These are phyloP conservation scores for Grammothele lineata DNA, from an alignment of 768 basidiomycete species.

Conservation along the genomic window DNA sequence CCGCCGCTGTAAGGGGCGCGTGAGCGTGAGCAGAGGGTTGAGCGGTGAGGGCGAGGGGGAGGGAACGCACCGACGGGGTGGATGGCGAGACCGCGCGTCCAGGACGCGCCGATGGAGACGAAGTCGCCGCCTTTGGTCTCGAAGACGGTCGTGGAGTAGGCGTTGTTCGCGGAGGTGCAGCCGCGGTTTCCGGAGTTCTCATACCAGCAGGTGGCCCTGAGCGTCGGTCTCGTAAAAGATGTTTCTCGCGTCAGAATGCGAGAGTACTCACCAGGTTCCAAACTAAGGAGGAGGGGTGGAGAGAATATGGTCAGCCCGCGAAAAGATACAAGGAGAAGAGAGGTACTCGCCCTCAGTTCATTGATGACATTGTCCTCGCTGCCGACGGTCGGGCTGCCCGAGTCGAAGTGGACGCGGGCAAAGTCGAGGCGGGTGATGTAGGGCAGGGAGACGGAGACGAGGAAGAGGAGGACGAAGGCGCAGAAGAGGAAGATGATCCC, in stretches of 20 bases:
- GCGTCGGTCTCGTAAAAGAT: no score
- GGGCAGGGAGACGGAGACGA: conserved; percentile 71
- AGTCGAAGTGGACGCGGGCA: conserved; percentile 49
- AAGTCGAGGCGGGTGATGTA: conserved; percentile 65
- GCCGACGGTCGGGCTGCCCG: conserved; percentile 24
- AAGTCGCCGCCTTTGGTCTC: conserved; percentile 29
- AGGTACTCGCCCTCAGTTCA: conserved; percentile 57
- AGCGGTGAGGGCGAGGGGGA: background rate
- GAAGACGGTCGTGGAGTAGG: conserved; percentile 45
- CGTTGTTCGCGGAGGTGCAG: conserved; percentile 50
- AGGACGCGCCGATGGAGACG: conserved; percentile 46
- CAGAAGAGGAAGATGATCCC: conserved; percentile 51
- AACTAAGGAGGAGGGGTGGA: conserved; percentile 37
- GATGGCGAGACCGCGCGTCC: conserved; percentile 72
- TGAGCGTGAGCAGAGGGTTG: background rate
- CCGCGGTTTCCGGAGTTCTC: conserved; percentile 42
- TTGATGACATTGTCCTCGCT: conserved; percentile 26
- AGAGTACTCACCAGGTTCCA: conserved; percentile 58
- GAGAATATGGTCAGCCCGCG: conserved; percentile 6
- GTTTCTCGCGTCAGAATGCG: background rate
- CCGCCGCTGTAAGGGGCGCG: conserved; percentile 37
- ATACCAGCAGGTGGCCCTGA: conserved; percentile 57
- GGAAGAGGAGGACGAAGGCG: conserved; percentile 62
- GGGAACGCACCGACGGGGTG: conserved; percentile 65
- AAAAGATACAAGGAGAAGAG: no score